Evolutionary conservation across 1,139 yeast species (phyloP).

Genomic region (Spathaspora sp.): DNA sequence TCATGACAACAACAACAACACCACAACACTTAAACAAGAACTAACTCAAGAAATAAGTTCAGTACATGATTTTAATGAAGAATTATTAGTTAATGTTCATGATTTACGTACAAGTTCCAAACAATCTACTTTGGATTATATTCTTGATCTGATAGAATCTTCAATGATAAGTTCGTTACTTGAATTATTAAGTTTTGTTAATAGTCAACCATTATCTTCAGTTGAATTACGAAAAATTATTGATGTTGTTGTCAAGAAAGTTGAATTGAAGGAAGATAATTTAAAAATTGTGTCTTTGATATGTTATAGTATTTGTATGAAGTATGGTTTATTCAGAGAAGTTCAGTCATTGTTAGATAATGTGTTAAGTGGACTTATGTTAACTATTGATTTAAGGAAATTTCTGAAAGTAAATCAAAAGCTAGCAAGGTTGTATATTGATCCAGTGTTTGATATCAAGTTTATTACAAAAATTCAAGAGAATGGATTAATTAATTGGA

Average conservation of each 20-base stretch:
- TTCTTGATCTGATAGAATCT: constrained; percentile 9
- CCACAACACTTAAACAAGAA: constrained; percentile 5
- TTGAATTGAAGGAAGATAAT: neutral
- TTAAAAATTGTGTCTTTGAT: neutral
- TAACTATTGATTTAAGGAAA: neutral
- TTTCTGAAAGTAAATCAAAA: constrained; percentile 2
- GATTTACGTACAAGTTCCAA: constrained; percentile 19
- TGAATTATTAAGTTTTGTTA: constrained; percentile 6
- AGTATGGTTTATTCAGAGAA: neutral
- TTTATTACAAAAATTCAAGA: neutral
- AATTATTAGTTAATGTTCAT: constrained; percentile 15
- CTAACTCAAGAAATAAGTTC: constrained; percentile 10
- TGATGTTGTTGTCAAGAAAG: neutral
- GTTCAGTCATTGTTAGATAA: neutral
- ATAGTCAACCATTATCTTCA: neutral
- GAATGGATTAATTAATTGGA: neutral
- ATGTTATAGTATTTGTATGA: neutral
- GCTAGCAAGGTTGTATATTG: neutral
- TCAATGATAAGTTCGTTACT: constrained; percentile 8
- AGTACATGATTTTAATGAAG: constrained; percentile 12
- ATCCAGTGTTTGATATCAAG: neutral
- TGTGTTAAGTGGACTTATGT: neutral
- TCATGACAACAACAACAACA: neutral
- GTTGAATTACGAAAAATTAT: neutral
- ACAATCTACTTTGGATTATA: constrained; percentile 16